phyloP scores from a whole-genome alignment of 441 rosid species.

The Lepidium campestre region DNA sequence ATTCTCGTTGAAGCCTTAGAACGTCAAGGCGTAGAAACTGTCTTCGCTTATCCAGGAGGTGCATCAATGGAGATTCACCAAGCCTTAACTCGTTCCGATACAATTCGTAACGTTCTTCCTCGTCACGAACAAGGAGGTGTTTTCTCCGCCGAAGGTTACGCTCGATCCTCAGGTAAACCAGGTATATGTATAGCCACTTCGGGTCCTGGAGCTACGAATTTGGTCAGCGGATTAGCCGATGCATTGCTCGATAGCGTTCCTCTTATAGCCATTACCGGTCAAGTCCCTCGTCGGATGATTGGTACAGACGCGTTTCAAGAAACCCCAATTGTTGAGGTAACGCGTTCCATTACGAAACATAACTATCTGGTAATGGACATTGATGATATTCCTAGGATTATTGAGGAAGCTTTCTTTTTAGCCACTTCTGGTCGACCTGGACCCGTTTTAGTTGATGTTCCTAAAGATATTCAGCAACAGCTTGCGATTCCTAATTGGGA shows the following conservation, averaged over 20 bases:
- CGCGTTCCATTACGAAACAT: slow-evolving; percentile 82
- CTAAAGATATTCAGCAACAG: slow-evolving; percentile 92
- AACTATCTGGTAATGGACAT: slow-evolving; percentile 83
- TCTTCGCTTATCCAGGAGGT: slow-evolving; percentile 92
- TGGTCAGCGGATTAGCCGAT: slow-evolving; percentile 92
- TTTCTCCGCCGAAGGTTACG: slow-evolving; percentile 92
- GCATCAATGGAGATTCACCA: slow-evolving; percentile 97
- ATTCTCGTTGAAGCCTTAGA: slow-evolving; percentile 91
- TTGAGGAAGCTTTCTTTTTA: slow-evolving; percentile 73
- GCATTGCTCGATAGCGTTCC: slow-evolving; percentile 90
- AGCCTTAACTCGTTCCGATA: slow-evolving; percentile 69
- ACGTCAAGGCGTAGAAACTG: slow-evolving; percentile 71
- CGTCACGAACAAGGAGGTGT: slow-evolving; percentile 96
- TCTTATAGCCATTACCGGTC: slow-evolving; percentile 87
- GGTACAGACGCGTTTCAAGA: slow-evolving; percentile 95
- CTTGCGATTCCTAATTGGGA: slow-evolving; percentile 78
- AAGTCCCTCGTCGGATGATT: slow-evolving; percentile 93
- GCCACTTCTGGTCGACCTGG: slow-evolving; percentile 88
- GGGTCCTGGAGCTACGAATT: slow-evolving; percentile 92
- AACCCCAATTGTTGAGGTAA: slow-evolving; percentile 93
- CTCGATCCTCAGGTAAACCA: slow-evolving; percentile 72
- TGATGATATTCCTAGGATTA: slow-evolving; percentile 80
- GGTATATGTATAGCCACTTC: slow-evolving; percentile 95
- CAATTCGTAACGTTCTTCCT: slow-evolving; percentile 74
- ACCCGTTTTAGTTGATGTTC: slow-evolving; percentile 82